Percentiles rank a stretch among this genome's conserved stretches.
Evolutionary conservation across 495 filamentous ascomycete genomes (phyloP).

Genomic region (Neurospora sp.): DNA sequence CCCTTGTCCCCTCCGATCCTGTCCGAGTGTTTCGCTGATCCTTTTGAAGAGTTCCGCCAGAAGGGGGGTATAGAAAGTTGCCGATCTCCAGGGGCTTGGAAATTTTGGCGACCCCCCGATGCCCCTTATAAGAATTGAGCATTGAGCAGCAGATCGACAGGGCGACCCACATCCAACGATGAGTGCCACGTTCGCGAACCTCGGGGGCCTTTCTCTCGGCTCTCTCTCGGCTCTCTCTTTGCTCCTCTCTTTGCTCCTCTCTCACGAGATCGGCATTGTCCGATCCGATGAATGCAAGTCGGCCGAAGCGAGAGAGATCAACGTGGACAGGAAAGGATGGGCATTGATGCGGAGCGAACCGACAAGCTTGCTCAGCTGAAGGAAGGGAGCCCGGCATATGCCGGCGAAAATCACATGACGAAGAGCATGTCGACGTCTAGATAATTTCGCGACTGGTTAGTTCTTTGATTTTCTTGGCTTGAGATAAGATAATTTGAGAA

Average conservation of each 20-base stretch:
- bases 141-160: background rate
- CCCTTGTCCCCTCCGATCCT: background rate
- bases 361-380: background rate
- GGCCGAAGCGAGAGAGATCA: background rate
- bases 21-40: background rate
- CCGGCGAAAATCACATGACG: slow-evolving; percentile 28
- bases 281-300: background rate
- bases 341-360: background rate
- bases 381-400: background rate
- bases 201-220: background rate
- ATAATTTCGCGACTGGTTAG: background rate
- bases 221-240: background rate
- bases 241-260: background rate
- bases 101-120: background rate
- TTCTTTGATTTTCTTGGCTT: background rate
- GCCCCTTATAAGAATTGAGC: background rate
- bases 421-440: slow-evolving; percentile 35
- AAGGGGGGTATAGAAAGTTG: background rate
- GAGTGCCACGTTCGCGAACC: background rate
- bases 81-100: background rate
- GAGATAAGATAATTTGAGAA: background rate
- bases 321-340: background rate
- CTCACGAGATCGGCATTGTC: background rate
- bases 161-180: background rate
- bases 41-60: background rate